Conservation (phyloP, 2,329 filamentous ascomycete genomes). For the Bipolaris sorokiniana region DNA sequence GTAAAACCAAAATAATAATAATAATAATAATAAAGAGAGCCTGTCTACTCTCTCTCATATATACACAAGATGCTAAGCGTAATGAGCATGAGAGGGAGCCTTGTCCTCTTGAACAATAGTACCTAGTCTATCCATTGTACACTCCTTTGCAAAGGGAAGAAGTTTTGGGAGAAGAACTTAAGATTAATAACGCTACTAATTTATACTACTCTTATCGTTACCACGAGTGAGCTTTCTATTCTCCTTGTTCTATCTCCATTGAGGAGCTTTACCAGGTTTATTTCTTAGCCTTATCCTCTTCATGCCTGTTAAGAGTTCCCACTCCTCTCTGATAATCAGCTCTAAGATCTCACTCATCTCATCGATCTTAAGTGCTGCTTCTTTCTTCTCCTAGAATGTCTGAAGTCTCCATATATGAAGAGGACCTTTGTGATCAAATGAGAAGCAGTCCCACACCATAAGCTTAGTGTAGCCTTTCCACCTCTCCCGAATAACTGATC, state of each 20-base stretch:
- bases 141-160: slow-evolving; percentile 19
- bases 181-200: slow-evolving; percentile 14
- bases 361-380: slow-evolving; percentile 6
- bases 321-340: slow-evolving; percentile 14
- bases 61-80: neutral
- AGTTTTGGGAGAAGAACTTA: slow-evolving; percentile 12
- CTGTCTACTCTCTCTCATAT: neutral
- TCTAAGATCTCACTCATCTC: slow-evolving; percentile 14
- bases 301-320: slow-evolving; percentile 14
- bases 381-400: slow-evolving; percentile 7
- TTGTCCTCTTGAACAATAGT: slow-evolving; percentile 22
- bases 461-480: slow-evolving; percentile 19
- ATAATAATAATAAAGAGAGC: no score
- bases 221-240: neutral
- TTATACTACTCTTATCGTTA: neutral
- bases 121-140: slow-evolving; percentile 4
- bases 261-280: slow-evolving; percentile 5
- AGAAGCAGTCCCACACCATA: slow-evolving; percentile 2
- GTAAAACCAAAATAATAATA: no score
- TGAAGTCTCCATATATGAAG: slow-evolving; percentile 9
- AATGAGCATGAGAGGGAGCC: neutral
- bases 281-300: slow-evolving; percentile 5
- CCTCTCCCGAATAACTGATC: slow-evolving; percentile 13
- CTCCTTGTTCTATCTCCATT: neutral
- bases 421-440: neutral